Conservation (phyloP, 2,329 filamentous ascomycete genomes). For the Aspergillus piperis region DNA sequence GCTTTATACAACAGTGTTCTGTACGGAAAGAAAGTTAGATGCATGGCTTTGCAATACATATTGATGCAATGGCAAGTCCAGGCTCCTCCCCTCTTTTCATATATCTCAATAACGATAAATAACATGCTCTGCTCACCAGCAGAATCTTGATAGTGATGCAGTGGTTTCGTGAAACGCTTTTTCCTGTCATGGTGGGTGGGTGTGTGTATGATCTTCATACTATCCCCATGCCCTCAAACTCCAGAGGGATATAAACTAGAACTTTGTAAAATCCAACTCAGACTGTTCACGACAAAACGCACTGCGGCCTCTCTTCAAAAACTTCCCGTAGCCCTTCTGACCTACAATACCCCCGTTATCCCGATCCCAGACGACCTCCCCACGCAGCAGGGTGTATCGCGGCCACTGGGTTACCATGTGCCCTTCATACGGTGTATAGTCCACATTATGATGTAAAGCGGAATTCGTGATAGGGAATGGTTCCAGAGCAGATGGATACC, state of each 20-base stretch:
- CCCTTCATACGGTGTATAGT: conserved; percentile 42
- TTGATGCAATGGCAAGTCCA: too few species aligned
- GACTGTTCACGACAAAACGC: conserved; percentile 15
- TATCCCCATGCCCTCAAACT: too few species aligned
- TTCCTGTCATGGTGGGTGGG: too few species aligned
- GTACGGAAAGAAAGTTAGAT: too few species aligned
- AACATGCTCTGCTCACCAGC: too few species aligned
- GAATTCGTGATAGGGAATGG: conserved; percentile 36
- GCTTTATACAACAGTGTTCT: too few species aligned
- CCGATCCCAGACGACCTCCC: conserved; percentile 35
- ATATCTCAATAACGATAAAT: too few species aligned
- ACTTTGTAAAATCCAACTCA: conserved; percentile 7
- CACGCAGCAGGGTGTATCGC: conserved; percentile 36
- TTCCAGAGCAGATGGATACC: conserved; percentile 37
- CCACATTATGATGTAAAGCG: conserved; percentile 39
- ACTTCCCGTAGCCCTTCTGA: conserved; percentile 35
- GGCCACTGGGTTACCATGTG: conserved; percentile 36
- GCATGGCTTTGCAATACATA: too few species aligned
- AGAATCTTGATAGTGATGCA: too few species aligned
- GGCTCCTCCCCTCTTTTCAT: too few species aligned
- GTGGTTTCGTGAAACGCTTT: too few species aligned
- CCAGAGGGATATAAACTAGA: not conserved
- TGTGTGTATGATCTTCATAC: too few species aligned
- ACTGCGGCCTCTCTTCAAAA: conserved; percentile 39
- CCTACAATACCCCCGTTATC: conserved; percentile 33